Conservation (phyloP, 441 rosid species). For the Populus trichocarpa region DNA sequence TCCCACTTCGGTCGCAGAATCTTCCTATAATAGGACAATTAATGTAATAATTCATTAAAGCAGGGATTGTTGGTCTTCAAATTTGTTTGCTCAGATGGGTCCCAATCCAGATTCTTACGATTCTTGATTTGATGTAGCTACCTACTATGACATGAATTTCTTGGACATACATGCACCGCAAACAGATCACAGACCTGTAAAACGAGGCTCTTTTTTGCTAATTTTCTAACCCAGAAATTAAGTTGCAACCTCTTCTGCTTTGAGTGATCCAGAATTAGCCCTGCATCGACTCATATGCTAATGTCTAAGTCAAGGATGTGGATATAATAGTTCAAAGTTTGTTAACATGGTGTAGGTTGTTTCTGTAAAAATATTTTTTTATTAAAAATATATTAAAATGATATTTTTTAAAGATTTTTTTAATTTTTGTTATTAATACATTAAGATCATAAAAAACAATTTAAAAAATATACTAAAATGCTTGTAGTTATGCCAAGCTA, state of each 20-base stretch:
- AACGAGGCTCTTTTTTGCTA: neutral
- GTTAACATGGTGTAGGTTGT: no score
- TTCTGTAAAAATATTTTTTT: no score
- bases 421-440: no score
- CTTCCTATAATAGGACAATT: neutral
- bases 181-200: neutral
- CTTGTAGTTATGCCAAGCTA: no score
- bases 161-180: neutral
- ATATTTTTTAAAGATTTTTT: no score
- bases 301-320: neutral
- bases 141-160: neutral
- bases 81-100: conserved; percentile 1
- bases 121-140: conserved; percentile 2
- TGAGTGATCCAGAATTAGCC: neutral
- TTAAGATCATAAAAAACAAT: no score
- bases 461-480: no score
- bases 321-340: no score
- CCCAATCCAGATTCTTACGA: conserved; percentile 8
- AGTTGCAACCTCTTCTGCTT: neutral
- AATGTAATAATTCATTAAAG: neutral
- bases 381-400: no score
- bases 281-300: no score
- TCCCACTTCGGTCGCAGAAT: neutral
- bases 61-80: neutral
- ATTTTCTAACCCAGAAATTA: neutral